Conservation (phyloP, 495 filamentous ascomycete genomes). For the Barbatosphaeria neglecta region DNA sequence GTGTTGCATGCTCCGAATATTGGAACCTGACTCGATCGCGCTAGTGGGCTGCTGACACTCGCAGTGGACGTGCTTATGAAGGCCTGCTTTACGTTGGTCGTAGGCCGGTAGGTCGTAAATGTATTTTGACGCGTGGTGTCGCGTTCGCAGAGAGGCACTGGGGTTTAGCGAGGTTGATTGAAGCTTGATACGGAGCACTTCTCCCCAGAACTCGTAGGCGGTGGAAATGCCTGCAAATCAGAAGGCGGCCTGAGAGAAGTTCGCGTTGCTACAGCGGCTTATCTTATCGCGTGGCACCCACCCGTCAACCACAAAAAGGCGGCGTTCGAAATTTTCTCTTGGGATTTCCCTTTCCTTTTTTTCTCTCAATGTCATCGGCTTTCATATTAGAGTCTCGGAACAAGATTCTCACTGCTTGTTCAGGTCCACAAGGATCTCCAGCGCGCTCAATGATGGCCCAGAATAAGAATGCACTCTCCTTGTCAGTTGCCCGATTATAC, state of each 20-base stretch:
- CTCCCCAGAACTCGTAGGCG: no score
- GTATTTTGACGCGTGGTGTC: not conserved
- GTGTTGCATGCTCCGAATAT: not conserved
- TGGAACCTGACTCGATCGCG: not conserved
- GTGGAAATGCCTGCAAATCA: no score
- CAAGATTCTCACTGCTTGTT: constrained; percentile 87
- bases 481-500: constrained; percentile 48
- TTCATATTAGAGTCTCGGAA: constrained; percentile 99
- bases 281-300: not conserved
- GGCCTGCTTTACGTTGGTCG: not conserved
- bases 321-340: constrained; percentile 9
- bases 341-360: constrained; percentile 37
- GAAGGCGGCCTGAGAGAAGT: no score
- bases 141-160: no score
- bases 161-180: no score
- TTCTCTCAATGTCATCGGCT: constrained; percentile 78
- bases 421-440: constrained; percentile 71
- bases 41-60: no score
- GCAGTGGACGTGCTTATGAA: no score
- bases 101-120: no score
- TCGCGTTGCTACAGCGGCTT: no score
- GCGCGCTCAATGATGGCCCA: constrained; percentile 99
- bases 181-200: no score
- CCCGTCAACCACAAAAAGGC: constrained; percentile 2
- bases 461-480: constrained; percentile 57